Conservation (phyloP, 495 filamentous ascomycete genomes). For the Lasiosphaeris hirsuta region DNA sequence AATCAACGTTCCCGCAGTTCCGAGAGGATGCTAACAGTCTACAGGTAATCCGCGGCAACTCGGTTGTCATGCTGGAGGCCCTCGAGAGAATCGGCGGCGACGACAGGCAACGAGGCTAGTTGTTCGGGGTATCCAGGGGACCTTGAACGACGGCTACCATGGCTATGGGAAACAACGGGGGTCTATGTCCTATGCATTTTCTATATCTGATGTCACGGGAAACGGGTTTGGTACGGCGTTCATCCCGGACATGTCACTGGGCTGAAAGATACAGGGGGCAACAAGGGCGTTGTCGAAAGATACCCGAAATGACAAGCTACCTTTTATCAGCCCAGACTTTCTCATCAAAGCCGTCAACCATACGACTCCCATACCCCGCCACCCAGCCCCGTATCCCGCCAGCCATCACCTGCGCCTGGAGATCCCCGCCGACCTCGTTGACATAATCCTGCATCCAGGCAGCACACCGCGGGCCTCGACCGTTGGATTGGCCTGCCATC, state of each 20-base stretch:
- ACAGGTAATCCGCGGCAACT: constrained; percentile 83
- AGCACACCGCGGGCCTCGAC: constrained; percentile 46
- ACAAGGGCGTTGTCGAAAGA: background rate
- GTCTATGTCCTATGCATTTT: background rate
- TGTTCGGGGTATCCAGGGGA: background rate
- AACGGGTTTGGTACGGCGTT: constrained; percentile 11
- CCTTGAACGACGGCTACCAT: background rate
- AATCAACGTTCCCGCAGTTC: background rate
- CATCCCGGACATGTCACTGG: background rate
- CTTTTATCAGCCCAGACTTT: constrained; percentile 41
- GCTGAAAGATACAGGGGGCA: constrained; percentile 14
- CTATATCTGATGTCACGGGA: background rate
- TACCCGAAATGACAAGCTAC: constrained; percentile 1
- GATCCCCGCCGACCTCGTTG: constrained; percentile 28
- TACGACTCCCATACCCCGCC: constrained; percentile 38
- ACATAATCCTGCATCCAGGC: constrained; percentile 48
- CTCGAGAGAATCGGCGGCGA: constrained; percentile 56
- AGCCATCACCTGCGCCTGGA: constrained; percentile 43
- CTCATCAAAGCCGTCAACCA: constrained; percentile 49
- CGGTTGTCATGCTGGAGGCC: constrained; percentile 93
- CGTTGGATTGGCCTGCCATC: constrained; percentile 37
- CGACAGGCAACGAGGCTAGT: constrained; percentile 25
- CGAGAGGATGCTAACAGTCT: constrained; percentile 2
- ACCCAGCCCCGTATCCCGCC: constrained; percentile 52
- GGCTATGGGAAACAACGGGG: background rate